Percentiles rank a stretch among this genome's conserved stretches.
Evolutionary conservation across 306 rosid genomes (phyloP).

Genomic region (Begonia masoniana): DNA sequence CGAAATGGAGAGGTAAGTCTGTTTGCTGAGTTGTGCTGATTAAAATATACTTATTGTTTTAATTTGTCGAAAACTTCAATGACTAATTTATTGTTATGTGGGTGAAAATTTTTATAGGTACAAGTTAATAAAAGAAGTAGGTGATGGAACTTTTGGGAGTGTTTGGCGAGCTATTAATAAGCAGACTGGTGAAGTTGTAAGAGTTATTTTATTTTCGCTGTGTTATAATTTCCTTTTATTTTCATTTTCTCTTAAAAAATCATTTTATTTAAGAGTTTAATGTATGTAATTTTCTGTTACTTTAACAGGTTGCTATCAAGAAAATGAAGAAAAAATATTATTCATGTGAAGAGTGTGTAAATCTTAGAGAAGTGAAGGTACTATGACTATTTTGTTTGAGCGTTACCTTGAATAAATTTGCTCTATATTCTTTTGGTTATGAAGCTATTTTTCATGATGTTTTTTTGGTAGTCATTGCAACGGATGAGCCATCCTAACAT

Average conservation of each 20-base stretch:
- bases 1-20: too few relatives aligned
- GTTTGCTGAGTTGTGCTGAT: too few relatives aligned
- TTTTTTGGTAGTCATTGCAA: conserved; percentile 49
- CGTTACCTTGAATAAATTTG: too few relatives aligned
- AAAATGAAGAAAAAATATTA: conserved; percentile 94
- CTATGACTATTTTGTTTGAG: background rate
- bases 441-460: too few relatives aligned
- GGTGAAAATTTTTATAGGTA: conserved; percentile 31
- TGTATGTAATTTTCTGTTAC: background rate
- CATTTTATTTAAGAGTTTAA: too few relatives aligned
- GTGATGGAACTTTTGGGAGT: conserved; percentile 94
- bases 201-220: conserved; percentile 9
- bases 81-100: too few relatives aligned
- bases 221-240: background rate
- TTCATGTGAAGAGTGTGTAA: conserved; percentile 97
- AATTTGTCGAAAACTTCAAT: too few relatives aligned
- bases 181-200: conserved; percentile 95
- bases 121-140: conserved; percentile 93
- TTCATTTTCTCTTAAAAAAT: too few relatives aligned
- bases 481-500: conserved; percentile 88
- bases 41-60: too few relatives aligned
- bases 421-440: too few relatives aligned
- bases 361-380: conserved; percentile 96
- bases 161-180: conserved; percentile 92
- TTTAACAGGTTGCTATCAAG: conserved; percentile 81